Conservation (phyloP, 176 grass and related monocot genomes). For the Olyra latifolia region DNA sequence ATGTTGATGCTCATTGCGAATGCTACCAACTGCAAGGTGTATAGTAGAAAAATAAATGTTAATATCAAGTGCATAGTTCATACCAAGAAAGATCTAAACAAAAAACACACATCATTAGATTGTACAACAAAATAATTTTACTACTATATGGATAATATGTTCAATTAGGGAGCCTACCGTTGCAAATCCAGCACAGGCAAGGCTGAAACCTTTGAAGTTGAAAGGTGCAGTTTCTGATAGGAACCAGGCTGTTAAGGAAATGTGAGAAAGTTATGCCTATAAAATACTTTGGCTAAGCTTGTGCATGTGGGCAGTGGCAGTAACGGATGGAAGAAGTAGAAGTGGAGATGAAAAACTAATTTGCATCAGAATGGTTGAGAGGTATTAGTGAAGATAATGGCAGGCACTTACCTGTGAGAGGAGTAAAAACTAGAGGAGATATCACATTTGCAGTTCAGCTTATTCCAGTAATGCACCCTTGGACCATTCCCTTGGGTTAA, state of each 20-base stretch:
- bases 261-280: neutral
- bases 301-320: neutral
- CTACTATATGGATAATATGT: neutral
- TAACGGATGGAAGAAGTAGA: slow-evolving; percentile 10
- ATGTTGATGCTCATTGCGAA: slow-evolving; percentile 55
- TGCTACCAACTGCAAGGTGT: slow-evolving; percentile 54
- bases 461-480: slow-evolving; percentile 74
- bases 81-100: neutral
- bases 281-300: slow-evolving; percentile 11
- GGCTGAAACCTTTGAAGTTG: slow-evolving; percentile 66
- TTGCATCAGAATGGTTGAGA: slow-evolving; percentile 12
- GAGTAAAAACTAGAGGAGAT: slow-evolving; percentile 62
- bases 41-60: neutral
- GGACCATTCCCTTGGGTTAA: slow-evolving; percentile 62
- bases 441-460: slow-evolving; percentile 64
- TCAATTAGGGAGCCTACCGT: slow-evolving; percentile 40
- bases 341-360: neutral
- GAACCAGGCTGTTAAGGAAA: slow-evolving; percentile 48
- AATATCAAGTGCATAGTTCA: slow-evolving; percentile 8
- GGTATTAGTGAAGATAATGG: neutral
- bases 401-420: slow-evolving; percentile 57
- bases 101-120: neutral
- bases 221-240: slow-evolving; percentile 59
- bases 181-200: slow-evolving; percentile 62
- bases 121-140: neutral